Evolutionary conservation across 1,284 basidiomycete genomes (phyloP).

Genomic region (Trichosporon sp.): DNA sequence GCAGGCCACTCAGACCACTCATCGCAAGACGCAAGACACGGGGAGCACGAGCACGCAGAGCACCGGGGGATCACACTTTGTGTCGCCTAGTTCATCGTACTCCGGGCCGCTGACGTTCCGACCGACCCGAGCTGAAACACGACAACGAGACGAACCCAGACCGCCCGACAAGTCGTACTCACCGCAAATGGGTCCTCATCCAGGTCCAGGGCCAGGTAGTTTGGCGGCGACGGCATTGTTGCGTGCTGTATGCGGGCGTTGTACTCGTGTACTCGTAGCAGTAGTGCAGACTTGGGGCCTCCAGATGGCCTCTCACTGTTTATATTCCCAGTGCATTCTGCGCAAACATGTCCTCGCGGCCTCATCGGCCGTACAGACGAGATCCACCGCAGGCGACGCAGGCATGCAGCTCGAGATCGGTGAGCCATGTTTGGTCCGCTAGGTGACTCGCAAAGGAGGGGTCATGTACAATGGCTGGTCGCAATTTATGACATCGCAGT

Average conservation of each 20-base stretch:
- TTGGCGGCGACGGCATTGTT: neutral
- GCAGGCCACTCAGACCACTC: neutral
- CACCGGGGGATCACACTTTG: neutral
- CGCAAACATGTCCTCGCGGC: neutral
- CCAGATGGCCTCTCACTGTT: neutral
- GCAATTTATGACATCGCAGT: neutral
- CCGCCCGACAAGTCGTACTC: neutral
- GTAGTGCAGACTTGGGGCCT: no score
- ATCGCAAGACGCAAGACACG: neutral
- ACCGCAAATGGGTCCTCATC: neutral
- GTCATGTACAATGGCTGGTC: constrained; percentile 3
- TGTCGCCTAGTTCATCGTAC: no score
- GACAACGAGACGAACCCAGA: neutral
- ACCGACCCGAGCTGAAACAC: no score
- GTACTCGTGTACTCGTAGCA: no score
- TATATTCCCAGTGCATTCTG: neutral
- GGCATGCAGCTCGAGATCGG: no score
- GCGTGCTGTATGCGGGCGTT: neutral
- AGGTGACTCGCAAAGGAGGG: neutral
- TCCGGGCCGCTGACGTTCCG: no score
- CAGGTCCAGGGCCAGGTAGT: neutral
- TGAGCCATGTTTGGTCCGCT: neutral
- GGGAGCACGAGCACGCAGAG: neutral
- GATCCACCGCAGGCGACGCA: neutral
- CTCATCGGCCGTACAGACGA: no score